Evolutionary conservation across 1,139 yeast species (phyloP).

Genomic region (Saccharomycopsis hybrid): DNA sequence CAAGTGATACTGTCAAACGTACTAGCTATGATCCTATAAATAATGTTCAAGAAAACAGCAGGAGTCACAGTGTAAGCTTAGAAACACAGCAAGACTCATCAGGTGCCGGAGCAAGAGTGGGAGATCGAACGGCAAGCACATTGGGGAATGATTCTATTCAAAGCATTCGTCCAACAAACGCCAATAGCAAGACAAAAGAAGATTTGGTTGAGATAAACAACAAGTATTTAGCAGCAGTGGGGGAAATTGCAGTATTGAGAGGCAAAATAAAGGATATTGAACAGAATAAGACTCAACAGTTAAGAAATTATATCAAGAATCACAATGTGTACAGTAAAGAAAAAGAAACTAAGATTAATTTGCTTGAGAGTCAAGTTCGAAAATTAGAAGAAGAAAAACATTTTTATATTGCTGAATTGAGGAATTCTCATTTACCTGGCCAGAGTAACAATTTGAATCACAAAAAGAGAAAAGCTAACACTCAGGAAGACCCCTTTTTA

Average conservation of each 20-base stretch:
- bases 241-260: conserved; percentile 19
- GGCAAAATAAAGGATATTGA: conserved; percentile 17
- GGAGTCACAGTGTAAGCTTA: background rate
- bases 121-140: background rate
- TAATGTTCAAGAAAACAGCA: background rate
- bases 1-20: background rate
- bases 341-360: conserved; percentile 8
- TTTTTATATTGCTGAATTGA: conserved; percentile 19
- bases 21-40: too few relatives aligned
- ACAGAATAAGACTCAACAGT: conserved; percentile 7
- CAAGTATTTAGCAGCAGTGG: conserved; percentile 20
- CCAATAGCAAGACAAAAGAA: background rate
- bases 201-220: conserved; percentile 12
- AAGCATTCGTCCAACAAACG: too few relatives aligned
- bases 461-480: background rate
- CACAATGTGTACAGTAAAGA: conserved; percentile 8
- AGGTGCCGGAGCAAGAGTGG: background rate
- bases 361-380: conserved; percentile 7
- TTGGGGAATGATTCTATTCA: too few relatives aligned
- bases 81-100: background rate
- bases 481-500: background rate
- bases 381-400: conserved; percentile 19
- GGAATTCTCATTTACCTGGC: conserved; percentile 11
- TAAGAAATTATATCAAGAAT: conserved; percentile 5
- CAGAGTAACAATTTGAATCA: background rate